Evolutionary conservation across 225 moss, liverwort and hornwort genomes (phyloP), one percentile per base, ranked within the genome.

Genomic region (Polytrichum formosum): DNA sequence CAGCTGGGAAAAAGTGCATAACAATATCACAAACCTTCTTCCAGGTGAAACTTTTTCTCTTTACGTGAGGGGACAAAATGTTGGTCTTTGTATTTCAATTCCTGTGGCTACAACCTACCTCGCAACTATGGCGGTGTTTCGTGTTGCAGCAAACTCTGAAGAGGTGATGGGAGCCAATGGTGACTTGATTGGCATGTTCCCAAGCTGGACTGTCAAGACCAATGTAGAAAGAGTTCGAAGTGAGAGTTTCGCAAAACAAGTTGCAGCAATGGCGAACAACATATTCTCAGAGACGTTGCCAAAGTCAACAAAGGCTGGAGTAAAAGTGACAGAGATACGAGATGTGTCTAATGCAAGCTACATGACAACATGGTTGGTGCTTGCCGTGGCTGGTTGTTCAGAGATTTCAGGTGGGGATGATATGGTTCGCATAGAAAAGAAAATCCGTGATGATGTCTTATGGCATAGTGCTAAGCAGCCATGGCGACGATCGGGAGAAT

Each of bases 401-500:
- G 5, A 61, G 62, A 67, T 81, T 66, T 73, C 77, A 0, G 77
- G 77, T 5, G 26, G 29, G 16, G 77, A 55, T 7, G 81, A 56
- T 8, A 28, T 27, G 27, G 53, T 23, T 19, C 81, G 74, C 5
- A 66, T 81, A 22, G 53, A 5, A 18, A 81, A 81, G 70, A 77
- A 81, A 23, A 74, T 77, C 28, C 73, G 81, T 63, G 81, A 76
- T n/a, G 76, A 73, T 55, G 63, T 77, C 13, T 53, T 73, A 28
- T 77, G 81, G 72, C 31, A 23, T 23, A 7, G 29, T 5, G 55
- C 28, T 25, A 18, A 0, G 0, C 29, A 66, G 17, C 77, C 81
- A 17, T 81, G 81, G 77, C 77, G 81, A 13, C 70, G 81, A 26
- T 81, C 81, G 7, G 73, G 73, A 62, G 81, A 81, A 31, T 77